These are phyloP conservation scores for Septoria linicola DNA, from an alignment of 2,329 filamentous ascomycete genomes.

Conservation along the genomic window DNA sequence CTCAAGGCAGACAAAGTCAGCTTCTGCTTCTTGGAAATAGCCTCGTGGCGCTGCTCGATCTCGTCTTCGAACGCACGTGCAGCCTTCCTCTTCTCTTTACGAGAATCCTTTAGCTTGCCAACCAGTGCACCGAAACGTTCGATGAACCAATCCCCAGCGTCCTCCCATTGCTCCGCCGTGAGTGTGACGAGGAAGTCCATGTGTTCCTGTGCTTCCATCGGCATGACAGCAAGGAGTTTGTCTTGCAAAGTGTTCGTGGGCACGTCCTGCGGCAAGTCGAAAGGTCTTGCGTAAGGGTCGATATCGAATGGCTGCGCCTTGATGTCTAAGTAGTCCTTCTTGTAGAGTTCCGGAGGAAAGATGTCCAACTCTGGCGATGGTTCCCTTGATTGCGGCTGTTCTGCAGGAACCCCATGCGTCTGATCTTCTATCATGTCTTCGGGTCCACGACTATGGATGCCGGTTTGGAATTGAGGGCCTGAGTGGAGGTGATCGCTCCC, in stretches of 20 bases:
- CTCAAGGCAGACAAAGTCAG: constrained; percentile 39
- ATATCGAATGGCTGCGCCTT: constrained; percentile 33
- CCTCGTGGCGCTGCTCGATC: constrained; percentile 53
- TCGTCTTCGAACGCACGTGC: constrained; percentile 56
- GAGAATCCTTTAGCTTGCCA: constrained; percentile 51
- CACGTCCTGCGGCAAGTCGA: constrained; percentile 12
- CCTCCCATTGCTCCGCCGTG: constrained; percentile 58
- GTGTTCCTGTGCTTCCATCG: constrained; percentile 39
- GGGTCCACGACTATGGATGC: too few relatives aligned
- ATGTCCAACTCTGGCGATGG: constrained; percentile 30
- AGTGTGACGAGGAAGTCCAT: constrained; percentile 53
- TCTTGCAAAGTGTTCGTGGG: constrained; percentile 24
- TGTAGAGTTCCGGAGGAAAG: constrained; percentile 26
- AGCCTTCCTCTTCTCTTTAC: constrained; percentile 55
- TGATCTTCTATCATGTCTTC: neutral
- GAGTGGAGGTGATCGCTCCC: too few relatives aligned
- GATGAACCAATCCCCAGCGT: constrained; percentile 61
- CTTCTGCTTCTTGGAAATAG: constrained; percentile 50
- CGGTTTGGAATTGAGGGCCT: too few relatives aligned
- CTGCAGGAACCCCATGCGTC: neutral
- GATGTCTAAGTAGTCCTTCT: constrained; percentile 33
- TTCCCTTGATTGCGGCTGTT: too few relatives aligned
- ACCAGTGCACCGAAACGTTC: constrained; percentile 55
- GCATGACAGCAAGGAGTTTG: constrained; percentile 24
- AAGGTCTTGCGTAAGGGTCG: constrained; percentile 25